Evolutionary conservation across 805 yeast species (phyloP).

Genomic region (Candida lessepsii): DNA sequence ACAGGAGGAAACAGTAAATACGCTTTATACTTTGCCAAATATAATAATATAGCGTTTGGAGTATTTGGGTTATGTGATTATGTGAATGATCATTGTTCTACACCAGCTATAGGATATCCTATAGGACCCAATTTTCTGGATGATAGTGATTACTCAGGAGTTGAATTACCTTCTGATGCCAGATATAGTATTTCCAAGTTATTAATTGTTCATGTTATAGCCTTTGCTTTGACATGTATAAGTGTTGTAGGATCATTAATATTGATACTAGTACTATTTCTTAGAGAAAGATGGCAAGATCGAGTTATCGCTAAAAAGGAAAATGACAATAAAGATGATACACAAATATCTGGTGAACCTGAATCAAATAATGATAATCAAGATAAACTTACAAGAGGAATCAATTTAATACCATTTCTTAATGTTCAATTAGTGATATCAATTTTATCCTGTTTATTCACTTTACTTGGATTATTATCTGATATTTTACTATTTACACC

Average conservation of each 20-base stretch:
- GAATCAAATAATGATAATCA: background rate
- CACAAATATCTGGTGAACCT: background rate
- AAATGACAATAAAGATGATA: background rate
- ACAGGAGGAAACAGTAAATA: constrained; percentile 26
- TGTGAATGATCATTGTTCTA: constrained; percentile 27
- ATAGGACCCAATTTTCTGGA: constrained; percentile 1
- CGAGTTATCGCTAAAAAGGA: constrained; percentile 4
- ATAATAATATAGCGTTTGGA: constrained; percentile 36
- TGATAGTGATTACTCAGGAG: constrained; percentile 16
- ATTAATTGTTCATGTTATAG: constrained; percentile 41
- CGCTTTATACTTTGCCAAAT: constrained; percentile 30
- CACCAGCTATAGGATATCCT: constrained; percentile 38
- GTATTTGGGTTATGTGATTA: constrained; percentile 44
- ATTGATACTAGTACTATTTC: constrained; percentile 1
- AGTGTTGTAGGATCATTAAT: constrained; percentile 8
- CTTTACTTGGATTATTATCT: constrained; percentile 73
- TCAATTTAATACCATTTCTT: constrained; percentile 36
- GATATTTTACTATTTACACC: constrained; percentile 80
- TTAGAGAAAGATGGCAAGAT: constrained; percentile 4
- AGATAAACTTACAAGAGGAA: constrained; percentile 7
- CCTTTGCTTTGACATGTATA: constrained; percentile 30
- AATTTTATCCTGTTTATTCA: constrained; percentile 64
- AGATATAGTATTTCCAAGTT: constrained; percentile 40
- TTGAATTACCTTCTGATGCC: constrained; percentile 41
- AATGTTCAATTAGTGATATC: constrained; percentile 57